Base-by-base conservation (phyloP, 331 rosid genomes). In the Phaseolus coccineus region DNA sequence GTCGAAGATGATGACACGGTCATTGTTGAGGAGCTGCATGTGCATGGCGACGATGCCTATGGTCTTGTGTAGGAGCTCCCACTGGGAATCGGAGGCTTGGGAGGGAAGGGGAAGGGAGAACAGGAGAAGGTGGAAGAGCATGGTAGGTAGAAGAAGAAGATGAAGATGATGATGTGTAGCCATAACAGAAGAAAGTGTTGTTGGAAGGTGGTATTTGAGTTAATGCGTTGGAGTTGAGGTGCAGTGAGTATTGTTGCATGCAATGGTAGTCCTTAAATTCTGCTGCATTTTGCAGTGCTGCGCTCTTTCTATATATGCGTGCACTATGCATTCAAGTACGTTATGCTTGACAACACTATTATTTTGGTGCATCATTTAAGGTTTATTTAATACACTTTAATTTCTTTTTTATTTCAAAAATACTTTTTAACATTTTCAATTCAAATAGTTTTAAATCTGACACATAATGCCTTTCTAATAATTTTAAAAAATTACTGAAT, bases 11-110 rank as follows among this genome's bases (percentile, higher is more conserved):
- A 87, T 75, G 56, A 91, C 88, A 11, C 88, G 89, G 84, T 92
- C 97, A 81, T 86, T 88, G 58, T 63, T 61, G 22, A 91, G 84
- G 4, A 88, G 65, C 24, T 91, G 97, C 97, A 89, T 83, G 92
- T 91, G 94, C 97, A 91, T 91, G 84, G 94, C 90, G 0, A 86
- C 22, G 0, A 91, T 68, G 56, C 97, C 97, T 0, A 90, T 76
- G 84, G 58, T 88, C 8, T 40, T 24, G 3, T 82, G 85, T 4
- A 76, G 73, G 1, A 77, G 30, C 30, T 77, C 44, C 81, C 81
- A 65, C 2, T 25, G n/a, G n/a, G 42, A 53, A 8, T 46, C 35
- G n/a, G 4, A 2, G 7, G 52, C 40, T 44, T 0, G 1, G 4
- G 30, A 86, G 85, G 82, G 13, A 22, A 53, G 7, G 22, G 57